Conservation (phyloP, 371 early-diverging fungal species). For the Lichtheimia ramosa region DNA sequence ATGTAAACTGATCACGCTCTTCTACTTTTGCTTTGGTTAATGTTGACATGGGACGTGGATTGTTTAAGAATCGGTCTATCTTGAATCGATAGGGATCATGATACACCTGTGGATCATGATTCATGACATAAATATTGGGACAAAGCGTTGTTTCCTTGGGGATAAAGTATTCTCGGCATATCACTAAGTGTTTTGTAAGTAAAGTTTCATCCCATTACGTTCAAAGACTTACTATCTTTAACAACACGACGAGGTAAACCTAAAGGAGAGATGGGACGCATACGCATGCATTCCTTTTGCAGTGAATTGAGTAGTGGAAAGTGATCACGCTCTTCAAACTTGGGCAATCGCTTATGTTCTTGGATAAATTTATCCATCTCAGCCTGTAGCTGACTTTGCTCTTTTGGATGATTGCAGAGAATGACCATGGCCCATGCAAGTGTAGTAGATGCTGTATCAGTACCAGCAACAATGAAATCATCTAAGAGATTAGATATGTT, state of each 20-base stretch:
- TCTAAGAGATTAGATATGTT: conserved; percentile 7
- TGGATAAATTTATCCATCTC: conserved; percentile 17
- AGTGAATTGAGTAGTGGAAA: conserved; percentile 14
- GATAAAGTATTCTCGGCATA: conserved; percentile 11
- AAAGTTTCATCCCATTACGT: background rate
- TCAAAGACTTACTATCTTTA: conserved; percentile 14
- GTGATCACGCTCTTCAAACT: conserved; percentile 12
- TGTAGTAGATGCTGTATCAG: conserved; percentile 15
- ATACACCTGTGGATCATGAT: conserved; percentile 1
- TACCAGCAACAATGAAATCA: conserved; percentile 19
- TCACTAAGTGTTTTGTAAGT: background rate
- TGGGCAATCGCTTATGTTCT: conserved; percentile 14
- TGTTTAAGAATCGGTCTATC: conserved; percentile 16
- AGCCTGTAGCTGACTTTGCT: conserved; percentile 11
- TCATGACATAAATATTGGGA: conserved; percentile 7
- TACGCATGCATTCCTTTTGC: conserved; percentile 21
- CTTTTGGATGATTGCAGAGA: conserved; percentile 14
- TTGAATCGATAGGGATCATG: conserved; percentile 8
- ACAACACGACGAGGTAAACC: conserved; percentile 11
- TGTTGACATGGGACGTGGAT: conserved; percentile 4
- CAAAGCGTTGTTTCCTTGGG: conserved; percentile 8
- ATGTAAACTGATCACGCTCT: conserved; percentile 8
- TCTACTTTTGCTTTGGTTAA: conserved; percentile 6
- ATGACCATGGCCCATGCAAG: conserved; percentile 15
- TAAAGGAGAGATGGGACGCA: conserved; percentile 5